A percentile compares a stretch with the other conserved stretches of the same genome.
phyloP scores from a whole-genome alignment of 768 basidiomycete species.

The Mycena vitilis region DNA sequence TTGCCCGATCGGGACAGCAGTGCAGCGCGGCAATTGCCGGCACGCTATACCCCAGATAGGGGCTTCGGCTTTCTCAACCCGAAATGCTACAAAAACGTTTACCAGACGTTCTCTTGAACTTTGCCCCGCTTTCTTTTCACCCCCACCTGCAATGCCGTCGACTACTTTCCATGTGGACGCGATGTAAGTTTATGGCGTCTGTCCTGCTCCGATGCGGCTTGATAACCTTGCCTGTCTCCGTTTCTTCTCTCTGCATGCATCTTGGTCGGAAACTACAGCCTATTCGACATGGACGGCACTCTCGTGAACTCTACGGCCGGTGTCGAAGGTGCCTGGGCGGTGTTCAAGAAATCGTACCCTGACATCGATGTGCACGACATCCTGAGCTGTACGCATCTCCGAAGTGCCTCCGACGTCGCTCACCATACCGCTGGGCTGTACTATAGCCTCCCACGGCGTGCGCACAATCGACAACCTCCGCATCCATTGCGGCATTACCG shows the following conservation, averaged over 20 bases:
- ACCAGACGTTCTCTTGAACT: background rate
- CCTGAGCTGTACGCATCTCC: constrained; percentile 64
- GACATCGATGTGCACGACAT: constrained; percentile 69
- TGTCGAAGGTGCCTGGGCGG: constrained; percentile 85
- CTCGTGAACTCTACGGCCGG: constrained; percentile 86
- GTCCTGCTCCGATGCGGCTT: background rate
- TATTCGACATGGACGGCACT: constrained; percentile 90
- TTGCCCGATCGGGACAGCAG: background rate
- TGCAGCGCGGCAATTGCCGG: too few species aligned
- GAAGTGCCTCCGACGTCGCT: constrained; percentile 21
- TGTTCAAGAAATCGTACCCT: constrained; percentile 79
- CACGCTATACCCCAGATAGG: background rate
- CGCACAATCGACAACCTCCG: constrained; percentile 86
- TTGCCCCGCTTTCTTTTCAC: background rate
- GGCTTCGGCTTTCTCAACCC: constrained; percentile 12
- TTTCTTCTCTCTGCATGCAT: background rate
- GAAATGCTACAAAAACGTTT: constrained; percentile 4
- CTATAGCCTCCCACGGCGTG: constrained; percentile 82
- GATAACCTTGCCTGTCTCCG: background rate
- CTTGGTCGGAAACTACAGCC: constrained; percentile 48
- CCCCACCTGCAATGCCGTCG: constrained; percentile 46
- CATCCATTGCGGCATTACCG: constrained; percentile 75
- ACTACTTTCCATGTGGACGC: constrained; percentile 53
- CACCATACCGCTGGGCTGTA: background rate
- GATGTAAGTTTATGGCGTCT: constrained; percentile 48